Evolutionary conservation across 2,329 filamentous ascomycete species (phyloP), one percentile per base, ranked within the genome.

Genomic region (Emmonsia crescens): DNA sequence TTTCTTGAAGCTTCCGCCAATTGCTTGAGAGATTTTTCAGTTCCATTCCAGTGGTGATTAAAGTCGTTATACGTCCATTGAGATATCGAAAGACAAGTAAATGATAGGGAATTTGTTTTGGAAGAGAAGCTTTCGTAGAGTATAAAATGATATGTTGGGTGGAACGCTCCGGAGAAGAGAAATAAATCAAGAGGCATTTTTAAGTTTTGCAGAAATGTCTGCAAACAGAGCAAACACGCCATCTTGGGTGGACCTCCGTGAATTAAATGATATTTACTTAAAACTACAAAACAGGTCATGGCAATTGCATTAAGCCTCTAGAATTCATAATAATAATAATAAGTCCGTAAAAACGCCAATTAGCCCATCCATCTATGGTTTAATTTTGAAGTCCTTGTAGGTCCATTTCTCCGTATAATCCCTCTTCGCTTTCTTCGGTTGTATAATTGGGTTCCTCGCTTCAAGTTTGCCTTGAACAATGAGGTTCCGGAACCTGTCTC

Each of bases 371-470:
- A 10, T 46, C 38, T 44, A 63, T 16, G 46, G 52, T 55, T 64
- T 61, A 24, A 89, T 76, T 68, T 80, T 82, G 76, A 96, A 99
- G 74, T 99, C 94, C 82, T 99, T 99, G 80, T 96, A 89, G 52
- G 87, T 85, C 94, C 94, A 99, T 78, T 97, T 99, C 83, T 97
- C 94, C 6, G 91, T 96, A 59, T 86, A 76, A 74, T 89, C 90
- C 68, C 80, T 86, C 81, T 86, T 92, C 65, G 85, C 84, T 80
- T 94, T 89, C 82, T 89, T 96, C 70, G 83, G 83, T 77, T 94
- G 93, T 6, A 87, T 83, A 62, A 93, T 84, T 59, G 87, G 86
- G 72, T 87, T 87, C 68, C 94, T 83, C 57, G 84, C 83, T 80
- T 99, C 94, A 64, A 99, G 77, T 77, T 94, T 96, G 63, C 94